Percentiles rank a stretch among this genome's conserved stretches.
Conservation (phyloP, 2,329 filamentous ascomycete genomes). For the Curvularia spicifera region DNA sequence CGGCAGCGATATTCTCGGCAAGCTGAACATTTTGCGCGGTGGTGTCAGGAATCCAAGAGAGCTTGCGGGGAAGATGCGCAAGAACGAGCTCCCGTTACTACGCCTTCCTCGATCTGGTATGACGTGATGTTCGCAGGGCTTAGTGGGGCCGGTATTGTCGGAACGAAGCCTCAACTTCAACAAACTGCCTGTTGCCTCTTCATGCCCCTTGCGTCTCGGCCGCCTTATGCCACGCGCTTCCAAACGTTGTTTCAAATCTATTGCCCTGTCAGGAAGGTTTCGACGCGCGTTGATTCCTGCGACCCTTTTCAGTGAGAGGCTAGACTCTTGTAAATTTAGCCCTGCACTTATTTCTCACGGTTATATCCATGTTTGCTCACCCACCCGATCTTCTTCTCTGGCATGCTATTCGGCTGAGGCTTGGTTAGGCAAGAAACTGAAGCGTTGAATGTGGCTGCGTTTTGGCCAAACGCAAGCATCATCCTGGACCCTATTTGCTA, state of each 20-base stretch:
- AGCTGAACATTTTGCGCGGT: slow-evolving; percentile 31
- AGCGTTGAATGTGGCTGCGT: background rate
- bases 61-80: slow-evolving; percentile 30
- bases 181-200: background rate
- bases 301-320: slow-evolving; percentile 1
- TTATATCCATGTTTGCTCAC: background rate
- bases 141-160: slow-evolving; percentile 3
- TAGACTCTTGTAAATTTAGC: background rate
- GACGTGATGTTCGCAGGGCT: slow-evolving; percentile 25
- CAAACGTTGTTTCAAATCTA: background rate
- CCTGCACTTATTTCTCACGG: background rate
- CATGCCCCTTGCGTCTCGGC: background rate
- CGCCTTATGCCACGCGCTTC: background rate
- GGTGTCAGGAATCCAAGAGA: slow-evolving; percentile 13
- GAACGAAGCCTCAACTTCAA: background rate
- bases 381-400: background rate
- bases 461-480: background rate
- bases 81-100: slow-evolving; percentile 18
- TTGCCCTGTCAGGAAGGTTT: slow-evolving; percentile 1
- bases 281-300: background rate
- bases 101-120: slow-evolving; percentile 33
- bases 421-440: background rate
- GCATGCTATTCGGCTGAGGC: background rate
- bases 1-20: slow-evolving; percentile 31
- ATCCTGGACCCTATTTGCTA: background rate